A percentile compares a stretch with the other conserved stretches of the same genome.
These are phyloP conservation scores for Laburnicola sp. DNA, from an alignment of 2,329 filamentous ascomycete genomes.

Conservation along the genomic window DNA sequence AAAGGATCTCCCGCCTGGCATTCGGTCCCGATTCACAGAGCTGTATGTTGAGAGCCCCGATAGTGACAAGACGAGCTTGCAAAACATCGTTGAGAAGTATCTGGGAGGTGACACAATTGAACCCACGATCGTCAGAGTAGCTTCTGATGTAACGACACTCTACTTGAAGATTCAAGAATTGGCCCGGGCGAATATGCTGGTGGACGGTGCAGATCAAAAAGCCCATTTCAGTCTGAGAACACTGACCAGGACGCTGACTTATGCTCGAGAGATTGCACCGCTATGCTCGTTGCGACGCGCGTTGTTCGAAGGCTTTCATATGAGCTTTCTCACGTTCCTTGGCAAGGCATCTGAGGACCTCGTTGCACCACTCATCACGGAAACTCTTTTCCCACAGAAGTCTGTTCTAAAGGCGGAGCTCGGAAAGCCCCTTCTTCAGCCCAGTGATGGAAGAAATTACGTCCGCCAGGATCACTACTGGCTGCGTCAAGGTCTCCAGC, in stretches of 20 bases:
- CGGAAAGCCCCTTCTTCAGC: conserved; percentile 75
- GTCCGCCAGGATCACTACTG: conserved; percentile 89
- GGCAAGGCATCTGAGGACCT: conserved; percentile 78
- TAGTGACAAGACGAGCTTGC: conserved; percentile 78
- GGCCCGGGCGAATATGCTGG: conserved; percentile 78
- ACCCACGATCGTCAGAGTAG: conserved; percentile 69
- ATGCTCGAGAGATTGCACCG: conserved; percentile 81
- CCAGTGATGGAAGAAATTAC: conserved; percentile 74
- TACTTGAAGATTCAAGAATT: conserved; percentile 87
- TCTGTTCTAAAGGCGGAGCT: conserved; percentile 73
- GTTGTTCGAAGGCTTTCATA: conserved; percentile 92
- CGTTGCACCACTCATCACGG: conserved; percentile 76
- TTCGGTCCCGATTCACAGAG: conserved; percentile 92
- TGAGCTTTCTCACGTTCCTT: conserved; percentile 94
- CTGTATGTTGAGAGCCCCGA: conserved; percentile 93
- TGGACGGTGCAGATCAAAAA: conserved; percentile 93
- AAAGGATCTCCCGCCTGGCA: conserved; percentile 83
- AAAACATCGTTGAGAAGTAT: conserved; percentile 87
- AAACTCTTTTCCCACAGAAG: conserved; percentile 74
- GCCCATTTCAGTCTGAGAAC: conserved; percentile 97
- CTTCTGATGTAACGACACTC: conserved; percentile 79
- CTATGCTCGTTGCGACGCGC: conserved; percentile 83
- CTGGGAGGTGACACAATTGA: conserved; percentile 69
- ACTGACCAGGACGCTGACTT: conserved; percentile 84
- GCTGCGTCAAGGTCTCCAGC: conserved; percentile 74